Evolutionary conservation across 108 stramenopile genomes (phyloP), one percentile per base, ranked within the genome.

Genomic region (Skeletonema marinoi): DNA sequence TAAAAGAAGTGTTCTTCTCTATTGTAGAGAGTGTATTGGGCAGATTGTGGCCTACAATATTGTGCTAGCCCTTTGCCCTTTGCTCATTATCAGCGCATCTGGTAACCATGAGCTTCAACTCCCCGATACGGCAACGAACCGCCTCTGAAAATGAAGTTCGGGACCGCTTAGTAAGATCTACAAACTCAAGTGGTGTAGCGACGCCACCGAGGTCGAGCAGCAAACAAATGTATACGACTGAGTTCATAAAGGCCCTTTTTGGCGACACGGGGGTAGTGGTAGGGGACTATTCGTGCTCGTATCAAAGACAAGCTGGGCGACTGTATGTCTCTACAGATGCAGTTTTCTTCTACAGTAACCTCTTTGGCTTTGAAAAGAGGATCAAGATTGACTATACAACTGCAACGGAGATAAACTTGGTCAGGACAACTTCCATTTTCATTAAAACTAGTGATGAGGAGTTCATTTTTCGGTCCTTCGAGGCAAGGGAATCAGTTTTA

Each of bases 341-440:
- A 35, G 25, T 93, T 29, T 78, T 89, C 29, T 93, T 88, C 69
- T 89, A 88, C 59, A 83, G 82, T 60, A 91, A 91, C 68, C 62
- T 89, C 8, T 86, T 93, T 73, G 92, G 92, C 13, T 91, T 89
- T 70, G 92, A 93, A 75, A 84, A 86, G 39, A 78, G 84, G 63
- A 59, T 91, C 21, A 61, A 83, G 46, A 67, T 93, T 10, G 65
- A 66, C 11, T 84, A 84, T 38, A 25, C 66, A 31, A 84, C 88
- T n/a, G 56, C 88, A 32, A 31, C 56, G 11, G 58, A 80, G 21
- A 76, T 88, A 10, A 54, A 80, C 12, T 36, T 68, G 17, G 78
- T 87, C 29, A 78, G 88, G 25, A 84, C 86, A 3, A 93, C 92
- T 0, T 65, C 46, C 51, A 78, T 87, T 56, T 68, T 62, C 31